Percentiles rank a stretch among this genome's conserved stretches.
phyloP scores from a whole-genome alignment of 768 basidiomycete genomes.

The Cystoderma amianthinum region DNA sequence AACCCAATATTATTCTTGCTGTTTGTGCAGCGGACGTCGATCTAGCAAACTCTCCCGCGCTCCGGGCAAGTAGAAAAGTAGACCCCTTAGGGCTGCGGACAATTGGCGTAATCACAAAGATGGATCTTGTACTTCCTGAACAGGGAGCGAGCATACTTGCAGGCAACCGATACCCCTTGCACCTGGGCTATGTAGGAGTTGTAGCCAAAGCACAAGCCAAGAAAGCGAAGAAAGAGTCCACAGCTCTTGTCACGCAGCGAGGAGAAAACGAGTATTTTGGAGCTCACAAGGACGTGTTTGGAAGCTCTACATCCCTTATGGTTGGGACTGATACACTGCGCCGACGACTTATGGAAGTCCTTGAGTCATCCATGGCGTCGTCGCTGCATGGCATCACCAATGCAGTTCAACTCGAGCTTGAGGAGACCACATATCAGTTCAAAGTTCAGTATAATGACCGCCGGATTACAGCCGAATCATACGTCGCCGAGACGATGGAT shows the following conservation, averaged over 20 bases:
- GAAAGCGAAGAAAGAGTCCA: constrained; percentile 41
- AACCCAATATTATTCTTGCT: constrained; percentile 99
- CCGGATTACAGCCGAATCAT: constrained; percentile 89
- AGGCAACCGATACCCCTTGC: constrained; percentile 93
- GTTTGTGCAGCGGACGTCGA: constrained; percentile 99
- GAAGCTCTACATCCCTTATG: constrained; percentile 61
- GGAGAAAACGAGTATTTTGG: constrained; percentile 67
- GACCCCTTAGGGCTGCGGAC: constrained; percentile 94
- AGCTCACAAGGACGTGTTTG: constrained; percentile 55
- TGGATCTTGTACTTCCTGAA: constrained; percentile 91
- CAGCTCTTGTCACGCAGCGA: constrained; percentile 40
- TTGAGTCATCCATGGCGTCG: constrained; percentile 96
- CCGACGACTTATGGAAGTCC: constrained; percentile 89
- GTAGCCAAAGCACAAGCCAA: constrained; percentile 76
- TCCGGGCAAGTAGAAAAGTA: constrained; percentile 87
- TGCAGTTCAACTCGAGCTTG: constrained; percentile 93
- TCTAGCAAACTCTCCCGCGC: constrained; percentile 93
- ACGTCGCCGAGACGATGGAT: constrained; percentile 97
- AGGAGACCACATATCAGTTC: constrained; percentile 97
- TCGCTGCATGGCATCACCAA: constrained; percentile 95
- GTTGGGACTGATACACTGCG: constrained; percentile 90
- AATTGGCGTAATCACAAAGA: constrained; percentile 97
- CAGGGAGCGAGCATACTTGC: constrained; percentile 75
- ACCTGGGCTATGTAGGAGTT: constrained; percentile 95
- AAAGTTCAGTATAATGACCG: constrained; percentile 98